These are phyloP conservation scores for Bidens hawaiensis DNA, from an alignment of 140 eudicot genomes.

Conservation along the genomic window DNA sequence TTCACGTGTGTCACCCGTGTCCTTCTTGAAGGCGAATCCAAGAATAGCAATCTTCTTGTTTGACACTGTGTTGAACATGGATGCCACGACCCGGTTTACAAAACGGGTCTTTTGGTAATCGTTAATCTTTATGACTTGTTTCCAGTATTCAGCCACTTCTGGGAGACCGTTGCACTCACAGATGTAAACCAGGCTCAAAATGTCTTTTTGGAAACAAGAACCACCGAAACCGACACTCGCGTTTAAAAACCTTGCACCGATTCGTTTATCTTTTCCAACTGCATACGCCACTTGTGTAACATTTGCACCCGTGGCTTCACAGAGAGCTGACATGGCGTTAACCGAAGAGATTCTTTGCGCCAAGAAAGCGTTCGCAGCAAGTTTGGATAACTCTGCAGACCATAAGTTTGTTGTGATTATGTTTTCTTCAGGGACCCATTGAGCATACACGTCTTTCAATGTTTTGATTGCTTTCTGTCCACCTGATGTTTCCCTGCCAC, in stretches of 20 bases:
- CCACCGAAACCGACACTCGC: conserved; percentile 79
- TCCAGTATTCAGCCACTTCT: conserved; percentile 75
- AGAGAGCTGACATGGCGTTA: conserved; percentile 62
- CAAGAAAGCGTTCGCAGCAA: conserved; percentile 73
- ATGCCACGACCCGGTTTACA: conserved; percentile 71
- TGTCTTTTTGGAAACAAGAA: conserved; percentile 62
- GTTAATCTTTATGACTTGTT: conserved; percentile 64
- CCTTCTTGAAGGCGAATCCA: conserved; percentile 65
- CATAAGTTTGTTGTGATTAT: conserved; percentile 68
- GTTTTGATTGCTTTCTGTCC: conserved; percentile 60
- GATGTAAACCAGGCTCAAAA: conserved; percentile 61
- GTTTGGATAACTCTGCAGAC: conserved; percentile 77
- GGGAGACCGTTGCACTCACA: conserved; percentile 79
- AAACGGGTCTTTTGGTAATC: conserved; percentile 67
- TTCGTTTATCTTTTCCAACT: conserved; percentile 67
- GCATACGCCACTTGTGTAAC: conserved; percentile 57
- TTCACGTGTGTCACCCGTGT: conserved; percentile 66
- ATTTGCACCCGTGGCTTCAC: conserved; percentile 70
- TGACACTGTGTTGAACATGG: conserved; percentile 74
- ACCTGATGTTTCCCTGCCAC: conserved; percentile 73
- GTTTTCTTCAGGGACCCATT: conserved; percentile 71
- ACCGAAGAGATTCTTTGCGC: conserved; percentile 63
- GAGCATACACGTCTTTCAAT: conserved; percentile 54
- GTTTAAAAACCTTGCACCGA: conserved; percentile 59
- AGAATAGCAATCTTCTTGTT: conserved; percentile 66